Conservation (phyloP, 495 filamentous ascomycete genomes). For the Podospora comata region DNA sequence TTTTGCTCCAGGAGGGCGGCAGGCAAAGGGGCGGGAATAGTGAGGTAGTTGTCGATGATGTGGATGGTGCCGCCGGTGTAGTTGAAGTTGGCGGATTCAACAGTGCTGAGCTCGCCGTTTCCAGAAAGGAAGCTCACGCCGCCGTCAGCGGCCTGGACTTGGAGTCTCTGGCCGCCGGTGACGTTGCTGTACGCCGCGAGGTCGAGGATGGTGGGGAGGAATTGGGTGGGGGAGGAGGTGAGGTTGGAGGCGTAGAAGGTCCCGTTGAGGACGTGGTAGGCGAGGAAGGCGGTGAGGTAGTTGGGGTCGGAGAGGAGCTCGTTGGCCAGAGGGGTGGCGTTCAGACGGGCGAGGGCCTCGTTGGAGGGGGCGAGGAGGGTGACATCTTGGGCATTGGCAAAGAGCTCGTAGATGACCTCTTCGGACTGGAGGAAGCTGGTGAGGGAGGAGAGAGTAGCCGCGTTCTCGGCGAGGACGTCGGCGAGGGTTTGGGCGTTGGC, state of each 20-base stretch:
- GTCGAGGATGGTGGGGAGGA: constrained; percentile 53
- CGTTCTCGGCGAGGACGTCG: constrained; percentile 39
- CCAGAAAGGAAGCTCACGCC: constrained; percentile 42
- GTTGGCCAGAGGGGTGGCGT: constrained; percentile 29
- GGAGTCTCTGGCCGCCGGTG: constrained; percentile 42
- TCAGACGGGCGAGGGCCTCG: constrained; percentile 49
- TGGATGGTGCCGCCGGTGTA: constrained; percentile 66
- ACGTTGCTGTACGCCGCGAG: constrained; percentile 47
- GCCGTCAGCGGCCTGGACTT: constrained; percentile 32
- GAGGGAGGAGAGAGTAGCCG: constrained; percentile 42
- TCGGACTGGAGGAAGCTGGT: constrained; percentile 43
- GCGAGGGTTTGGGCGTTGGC: constrained; percentile 34
- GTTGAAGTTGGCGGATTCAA: constrained; percentile 47
- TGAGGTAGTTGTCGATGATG: constrained; percentile 58
- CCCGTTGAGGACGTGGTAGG: constrained; percentile 65
- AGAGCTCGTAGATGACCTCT: constrained; percentile 36
- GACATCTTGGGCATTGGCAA: constrained; percentile 51
- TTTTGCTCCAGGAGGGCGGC: constrained; percentile 48
- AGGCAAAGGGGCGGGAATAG: constrained; percentile 52
- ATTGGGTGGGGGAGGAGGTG: constrained; percentile 18
- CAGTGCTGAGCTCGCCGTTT: constrained; percentile 32
- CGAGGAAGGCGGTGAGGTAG: constrained; percentile 49
- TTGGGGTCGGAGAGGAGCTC: constrained; percentile 34
- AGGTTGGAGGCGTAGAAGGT: constrained; percentile 44
- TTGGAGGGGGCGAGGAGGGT: constrained; percentile 66